A percentile compares a stretch with the other conserved stretches of the same genome.
These are phyloP conservation scores for Venturia aucupariae DNA, from an alignment of 2,329 filamentous ascomycete genomes.

Conservation along the genomic window DNA sequence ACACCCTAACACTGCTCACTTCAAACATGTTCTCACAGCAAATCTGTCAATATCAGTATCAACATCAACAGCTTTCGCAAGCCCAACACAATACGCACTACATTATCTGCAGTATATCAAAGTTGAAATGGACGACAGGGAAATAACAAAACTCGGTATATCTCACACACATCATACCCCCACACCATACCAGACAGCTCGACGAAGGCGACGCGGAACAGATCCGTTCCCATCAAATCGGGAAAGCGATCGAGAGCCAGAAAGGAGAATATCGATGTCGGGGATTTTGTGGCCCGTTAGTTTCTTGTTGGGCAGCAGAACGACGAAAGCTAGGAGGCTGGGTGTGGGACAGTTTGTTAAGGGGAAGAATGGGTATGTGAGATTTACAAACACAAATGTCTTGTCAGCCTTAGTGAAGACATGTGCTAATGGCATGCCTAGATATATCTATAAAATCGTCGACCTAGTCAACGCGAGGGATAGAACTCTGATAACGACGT, in stretches of 20 bases:
- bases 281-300: neutral
- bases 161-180: no score
- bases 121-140: neutral
- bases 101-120: neutral
- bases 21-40: neutral
- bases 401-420: no score
- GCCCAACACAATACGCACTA: neutral
- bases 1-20: neutral
- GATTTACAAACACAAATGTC: no score
- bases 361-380: neutral
- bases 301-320: neutral
- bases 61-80: neutral
- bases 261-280: neutral
- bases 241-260: neutral
- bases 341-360: neutral
- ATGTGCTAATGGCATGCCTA: no score
- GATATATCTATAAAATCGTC: neutral
- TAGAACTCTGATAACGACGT: neutral
- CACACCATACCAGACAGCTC: neutral
- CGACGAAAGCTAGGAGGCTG: neutral
- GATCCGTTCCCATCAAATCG: neutral
- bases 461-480: neutral
- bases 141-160: neutral
- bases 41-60: neutral
- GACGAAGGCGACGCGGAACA: neutral